Conservation (phyloP, 2,329 filamentous ascomycete species). For the Didymosphaeria variabile region DNA sequence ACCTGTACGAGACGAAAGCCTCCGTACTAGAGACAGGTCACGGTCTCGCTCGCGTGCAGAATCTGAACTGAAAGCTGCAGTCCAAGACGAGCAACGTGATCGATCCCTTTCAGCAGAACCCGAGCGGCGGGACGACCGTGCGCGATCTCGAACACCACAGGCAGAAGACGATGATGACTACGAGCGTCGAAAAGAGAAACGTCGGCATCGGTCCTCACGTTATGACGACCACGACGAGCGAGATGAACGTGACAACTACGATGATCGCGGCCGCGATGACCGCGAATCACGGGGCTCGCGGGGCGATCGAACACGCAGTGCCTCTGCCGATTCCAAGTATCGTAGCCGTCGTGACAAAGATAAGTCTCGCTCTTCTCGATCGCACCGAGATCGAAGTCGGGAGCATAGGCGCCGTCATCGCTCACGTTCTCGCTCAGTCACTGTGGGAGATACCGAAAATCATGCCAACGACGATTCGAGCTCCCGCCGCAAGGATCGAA, state of each 20-base stretch:
- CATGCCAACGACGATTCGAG: slow-evolving; percentile 39
- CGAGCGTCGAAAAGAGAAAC: slow-evolving; percentile 51
- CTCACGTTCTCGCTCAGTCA: slow-evolving; percentile 50
- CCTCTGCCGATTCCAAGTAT: slow-evolving; percentile 68
- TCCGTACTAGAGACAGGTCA: slow-evolving; percentile 49
- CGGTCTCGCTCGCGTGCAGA: slow-evolving; percentile 52
- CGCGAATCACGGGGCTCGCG: slow-evolving; percentile 57
- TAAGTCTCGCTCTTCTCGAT: slow-evolving; percentile 55
- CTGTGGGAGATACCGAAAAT: slow-evolving; percentile 41
- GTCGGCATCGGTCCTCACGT: slow-evolving; percentile 60
- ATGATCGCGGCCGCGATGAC: slow-evolving; percentile 51
- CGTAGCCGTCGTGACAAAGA: slow-evolving; percentile 63
- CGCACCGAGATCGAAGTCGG: slow-evolving; percentile 56
- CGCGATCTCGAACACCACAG: slow-evolving; percentile 62
- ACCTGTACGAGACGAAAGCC: slow-evolving; percentile 44
- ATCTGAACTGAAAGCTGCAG: slow-evolving; percentile 44
- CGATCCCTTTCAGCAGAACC: slow-evolving; percentile 43
- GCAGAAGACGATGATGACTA: slow-evolving; percentile 39
- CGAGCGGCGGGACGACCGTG: slow-evolving; percentile 57
- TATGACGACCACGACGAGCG: slow-evolving; percentile 44
- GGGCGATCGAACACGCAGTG: slow-evolving; percentile 69
- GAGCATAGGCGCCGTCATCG: slow-evolving; percentile 56
- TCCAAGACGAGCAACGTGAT: slow-evolving; percentile 27
- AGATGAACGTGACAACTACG: slow-evolving; percentile 49
- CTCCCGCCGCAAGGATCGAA: slow-evolving; percentile 49